Conservation (phyloP, 2,329 filamentous ascomycete genomes). For the Aspergillus sojae region DNA sequence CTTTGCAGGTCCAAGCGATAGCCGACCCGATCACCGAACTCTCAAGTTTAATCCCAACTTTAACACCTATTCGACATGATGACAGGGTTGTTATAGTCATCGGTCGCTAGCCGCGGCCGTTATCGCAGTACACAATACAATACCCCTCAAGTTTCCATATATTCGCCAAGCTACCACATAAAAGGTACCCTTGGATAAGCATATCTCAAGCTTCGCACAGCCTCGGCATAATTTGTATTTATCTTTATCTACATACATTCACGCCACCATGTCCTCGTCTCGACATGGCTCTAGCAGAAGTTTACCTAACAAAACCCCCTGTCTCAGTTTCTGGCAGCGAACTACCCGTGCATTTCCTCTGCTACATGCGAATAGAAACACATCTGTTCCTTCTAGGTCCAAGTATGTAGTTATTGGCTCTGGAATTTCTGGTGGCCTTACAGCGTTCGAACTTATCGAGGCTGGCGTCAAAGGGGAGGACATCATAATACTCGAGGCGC, state of each 20-base stretch:
- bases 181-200: background rate
- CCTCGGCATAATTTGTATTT: background rate
- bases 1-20: background rate
- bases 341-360: background rate
- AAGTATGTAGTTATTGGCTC: constrained; percentile 1
- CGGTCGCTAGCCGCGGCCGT: background rate
- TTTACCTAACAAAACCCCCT: background rate
- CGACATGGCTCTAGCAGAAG: background rate
- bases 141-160: background rate
- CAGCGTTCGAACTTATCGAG: background rate
- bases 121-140: background rate
- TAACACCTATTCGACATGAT: background rate
- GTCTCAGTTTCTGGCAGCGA: background rate
- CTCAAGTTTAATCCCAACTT: background rate
- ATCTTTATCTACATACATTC: background rate
- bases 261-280: background rate
- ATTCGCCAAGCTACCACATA: background rate
- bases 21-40: background rate
- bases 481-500: background rate
- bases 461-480: background rate
- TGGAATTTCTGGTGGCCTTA: background rate
- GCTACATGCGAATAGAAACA: background rate
- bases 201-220: background rate
- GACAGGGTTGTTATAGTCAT: background rate
- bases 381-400: background rate